phyloP scores from a whole-genome alignment of 2,329 filamentous ascomycete species.

The Phialophora expanda region DNA sequence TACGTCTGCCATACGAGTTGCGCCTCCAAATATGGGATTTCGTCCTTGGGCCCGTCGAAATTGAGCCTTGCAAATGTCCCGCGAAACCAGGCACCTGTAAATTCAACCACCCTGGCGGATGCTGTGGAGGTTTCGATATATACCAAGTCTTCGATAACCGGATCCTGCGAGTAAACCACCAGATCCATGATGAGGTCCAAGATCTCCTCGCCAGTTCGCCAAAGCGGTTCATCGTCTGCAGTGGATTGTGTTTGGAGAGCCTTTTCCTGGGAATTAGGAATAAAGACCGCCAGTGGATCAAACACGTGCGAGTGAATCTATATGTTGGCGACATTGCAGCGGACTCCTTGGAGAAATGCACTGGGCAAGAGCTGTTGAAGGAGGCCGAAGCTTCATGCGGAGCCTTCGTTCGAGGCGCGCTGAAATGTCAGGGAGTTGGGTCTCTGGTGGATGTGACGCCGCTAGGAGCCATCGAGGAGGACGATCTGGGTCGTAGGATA shows the following conservation, averaged over 20 bases:
- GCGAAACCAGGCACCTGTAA: constrained; percentile 9
- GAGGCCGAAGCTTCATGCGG: constrained; percentile 23
- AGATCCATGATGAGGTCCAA: constrained; percentile 26
- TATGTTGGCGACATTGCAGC: constrained; percentile 17
- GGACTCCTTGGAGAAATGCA: not conserved
- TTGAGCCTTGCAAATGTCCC: constrained; percentile 25
- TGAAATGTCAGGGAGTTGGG: constrained; percentile 24
- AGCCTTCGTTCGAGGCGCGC: constrained; percentile 23
- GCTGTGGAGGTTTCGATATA: constrained; percentile 17
- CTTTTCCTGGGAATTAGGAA: constrained; percentile 19
- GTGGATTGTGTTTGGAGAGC: constrained; percentile 25
- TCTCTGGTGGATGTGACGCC: constrained; percentile 11
- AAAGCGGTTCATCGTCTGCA: constrained; percentile 21
- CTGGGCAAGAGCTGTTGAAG: constrained; percentile 17
- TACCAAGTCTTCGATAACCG: constrained; percentile 21
- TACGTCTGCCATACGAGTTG: constrained; percentile 28
- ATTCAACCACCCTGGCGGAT: constrained; percentile 8
- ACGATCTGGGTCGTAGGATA: constrained; percentile 14
- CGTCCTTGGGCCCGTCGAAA: constrained; percentile 11
- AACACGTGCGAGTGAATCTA: constrained; percentile 21
- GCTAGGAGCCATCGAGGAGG: constrained; percentile 13
- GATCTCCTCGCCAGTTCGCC: constrained; percentile 20
- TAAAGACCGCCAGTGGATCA: constrained; percentile 16
- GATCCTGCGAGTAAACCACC: constrained; percentile 21
- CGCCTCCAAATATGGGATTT: constrained; percentile 26